Conservation (phyloP, 805 yeast genomes). For the Yarrowia sp. region DNA sequence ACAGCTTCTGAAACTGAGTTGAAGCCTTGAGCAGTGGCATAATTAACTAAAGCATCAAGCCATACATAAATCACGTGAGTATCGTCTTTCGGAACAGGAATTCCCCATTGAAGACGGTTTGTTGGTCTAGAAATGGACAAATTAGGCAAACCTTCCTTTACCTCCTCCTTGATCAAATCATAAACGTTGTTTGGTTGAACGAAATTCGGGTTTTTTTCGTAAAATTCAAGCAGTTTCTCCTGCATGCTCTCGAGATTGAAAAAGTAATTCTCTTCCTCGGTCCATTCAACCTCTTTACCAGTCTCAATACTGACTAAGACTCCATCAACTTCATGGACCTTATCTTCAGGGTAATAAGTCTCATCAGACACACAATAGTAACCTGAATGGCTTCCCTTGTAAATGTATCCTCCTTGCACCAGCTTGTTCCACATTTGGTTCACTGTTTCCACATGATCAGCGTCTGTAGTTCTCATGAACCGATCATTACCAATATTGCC, state of each 20-base stretch:
- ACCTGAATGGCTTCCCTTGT: constrained; percentile 81
- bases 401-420: constrained; percentile 60
- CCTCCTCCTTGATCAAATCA: constrained; percentile 54
- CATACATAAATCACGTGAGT: constrained; percentile 87
- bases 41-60: constrained; percentile 92
- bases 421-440: constrained; percentile 67
- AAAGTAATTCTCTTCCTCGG: constrained; percentile 82
- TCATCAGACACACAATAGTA: constrained; percentile 97
- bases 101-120: constrained; percentile 81
- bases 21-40: constrained; percentile 69
- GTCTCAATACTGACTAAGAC: constrained; percentile 55
- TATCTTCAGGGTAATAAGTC: constrained; percentile 68
- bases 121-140: constrained; percentile 86
- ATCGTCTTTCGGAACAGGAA: constrained; percentile 76
- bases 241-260: constrained; percentile 69
- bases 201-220: constrained; percentile 53
- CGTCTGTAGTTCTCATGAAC: constrained; percentile 88
- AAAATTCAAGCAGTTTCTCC: constrained; percentile 48
- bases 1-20: constrained; percentile 51
- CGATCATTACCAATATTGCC: constrained; percentile 63
- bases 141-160: constrained; percentile 55
- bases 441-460: constrained; percentile 69
- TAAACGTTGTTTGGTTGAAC: constrained; percentile 65
- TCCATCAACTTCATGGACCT: constrained; percentile 35
- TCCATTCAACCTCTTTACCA: constrained; percentile 68